Conservation (phyloP, 768 basidiomycete species). For the Tylopilus plumbeoviolaceoides region DNA sequence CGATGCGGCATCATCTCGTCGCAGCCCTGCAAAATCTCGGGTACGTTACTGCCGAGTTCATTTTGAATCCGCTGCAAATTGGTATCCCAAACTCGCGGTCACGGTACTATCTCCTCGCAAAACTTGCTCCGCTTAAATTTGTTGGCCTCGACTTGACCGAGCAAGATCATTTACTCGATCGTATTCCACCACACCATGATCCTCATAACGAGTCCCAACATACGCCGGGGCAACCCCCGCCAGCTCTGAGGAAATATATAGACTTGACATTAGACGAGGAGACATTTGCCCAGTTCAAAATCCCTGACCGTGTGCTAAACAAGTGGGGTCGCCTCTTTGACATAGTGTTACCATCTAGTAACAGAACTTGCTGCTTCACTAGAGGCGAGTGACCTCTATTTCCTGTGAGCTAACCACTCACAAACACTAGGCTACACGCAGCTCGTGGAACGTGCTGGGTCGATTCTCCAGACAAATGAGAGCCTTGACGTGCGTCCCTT, state of each 20-base stretch:
- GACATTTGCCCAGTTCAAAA: constrained; percentile 26
- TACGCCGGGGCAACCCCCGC: not conserved
- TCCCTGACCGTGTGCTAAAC: constrained; percentile 59
- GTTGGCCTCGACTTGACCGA: constrained; percentile 14
- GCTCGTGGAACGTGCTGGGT: constrained; percentile 74
- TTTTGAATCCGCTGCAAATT: constrained; percentile 74
- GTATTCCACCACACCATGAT: constrained; percentile 14
- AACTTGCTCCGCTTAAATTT: constrained; percentile 41
- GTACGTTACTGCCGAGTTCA: constrained; percentile 57
- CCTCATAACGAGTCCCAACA: constrained; percentile 8
- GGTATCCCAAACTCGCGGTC: constrained; percentile 79
- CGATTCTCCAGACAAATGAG: constrained; percentile 71
- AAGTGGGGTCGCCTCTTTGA: constrained; percentile 83
- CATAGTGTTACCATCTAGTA: constrained; percentile 62
- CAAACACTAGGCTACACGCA: constrained; percentile 63
- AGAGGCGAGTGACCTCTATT: constrained; percentile 42
- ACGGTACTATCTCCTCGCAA: constrained; percentile 77
- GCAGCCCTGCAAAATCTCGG: constrained; percentile 48
- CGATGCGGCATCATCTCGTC: constrained; percentile 54
- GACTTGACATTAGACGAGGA: constrained; percentile 8
- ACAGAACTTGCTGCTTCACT: constrained; percentile 76
- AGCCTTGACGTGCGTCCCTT: constrained; percentile 49
- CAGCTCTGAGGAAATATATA: not conserved
- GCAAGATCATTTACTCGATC: constrained; percentile 37
- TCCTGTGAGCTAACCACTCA: not conserved